Evolutionary conservation across 2,329 filamentous ascomycete genomes (phyloP).

Genomic region (Fusarium concolor): DNA sequence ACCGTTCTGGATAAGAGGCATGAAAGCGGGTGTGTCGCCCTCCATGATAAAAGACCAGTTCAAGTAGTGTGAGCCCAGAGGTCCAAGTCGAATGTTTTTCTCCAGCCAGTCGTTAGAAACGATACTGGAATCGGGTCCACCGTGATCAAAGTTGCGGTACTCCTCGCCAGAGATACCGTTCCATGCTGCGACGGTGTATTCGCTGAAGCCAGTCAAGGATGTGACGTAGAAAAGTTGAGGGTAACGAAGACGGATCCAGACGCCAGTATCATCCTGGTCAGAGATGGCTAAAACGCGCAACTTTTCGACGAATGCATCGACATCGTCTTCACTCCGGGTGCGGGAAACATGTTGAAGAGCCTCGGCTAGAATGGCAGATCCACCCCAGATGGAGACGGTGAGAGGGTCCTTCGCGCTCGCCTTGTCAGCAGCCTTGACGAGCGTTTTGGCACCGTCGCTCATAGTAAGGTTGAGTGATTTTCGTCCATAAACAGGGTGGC

Average conservation of each 20-base stretch:
- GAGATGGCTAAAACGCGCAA: conserved; percentile 67
- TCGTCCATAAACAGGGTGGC: conserved; percentile 40
- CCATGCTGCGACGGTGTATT: conserved; percentile 66
- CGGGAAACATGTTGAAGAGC: conserved; percentile 54
- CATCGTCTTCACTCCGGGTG: conserved; percentile 44
- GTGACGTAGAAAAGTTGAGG: conserved; percentile 66
- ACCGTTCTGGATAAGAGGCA: conserved; percentile 8
- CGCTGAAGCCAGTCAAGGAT: conserved; percentile 65
- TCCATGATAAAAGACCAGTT: conserved; percentile 26
- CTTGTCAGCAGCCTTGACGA: conserved; percentile 48
- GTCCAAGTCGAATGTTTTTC: conserved; percentile 3
- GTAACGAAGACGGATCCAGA: conserved; percentile 65
- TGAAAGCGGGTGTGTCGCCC: conserved; percentile 11
- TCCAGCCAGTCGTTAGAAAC: conserved; percentile 15
- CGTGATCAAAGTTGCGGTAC: conserved; percentile 17
- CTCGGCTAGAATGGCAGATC: conserved; percentile 63
- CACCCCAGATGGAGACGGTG: conserved; percentile 65
- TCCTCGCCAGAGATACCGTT: conserved; percentile 57
- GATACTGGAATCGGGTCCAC: conserved; percentile 3
- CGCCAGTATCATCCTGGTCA: conserved; percentile 68
- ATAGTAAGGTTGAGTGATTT: conserved; percentile 21
- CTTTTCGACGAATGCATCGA: conserved; percentile 52
- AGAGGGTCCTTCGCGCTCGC: conserved; percentile 52
- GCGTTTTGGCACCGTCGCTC: conserved; percentile 55
- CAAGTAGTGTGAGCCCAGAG: conserved; percentile 6